These are phyloP conservation scores for Apiotrichum gracile DNA, from an alignment of 1,284 basidiomycete species.

Conservation along the genomic window DNA sequence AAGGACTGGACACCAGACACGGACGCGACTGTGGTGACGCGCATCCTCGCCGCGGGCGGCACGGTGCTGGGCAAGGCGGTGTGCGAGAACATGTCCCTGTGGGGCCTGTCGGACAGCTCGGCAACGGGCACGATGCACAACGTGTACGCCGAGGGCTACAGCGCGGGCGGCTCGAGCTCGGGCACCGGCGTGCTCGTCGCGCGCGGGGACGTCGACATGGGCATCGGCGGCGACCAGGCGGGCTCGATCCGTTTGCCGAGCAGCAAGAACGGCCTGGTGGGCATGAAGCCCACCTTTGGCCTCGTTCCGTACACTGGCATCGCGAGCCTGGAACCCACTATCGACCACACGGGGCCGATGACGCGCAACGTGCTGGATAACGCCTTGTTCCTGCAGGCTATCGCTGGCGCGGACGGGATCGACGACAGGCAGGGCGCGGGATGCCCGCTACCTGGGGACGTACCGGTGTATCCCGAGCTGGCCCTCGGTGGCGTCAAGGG, in stretches of 20 bases:
- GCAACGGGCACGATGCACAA: conserved; percentile 47
- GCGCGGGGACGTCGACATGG: conserved; percentile 49
- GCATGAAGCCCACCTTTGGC: conserved; percentile 53
- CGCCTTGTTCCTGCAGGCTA: conserved; percentile 50
- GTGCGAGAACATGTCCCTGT: conserved; percentile 36
- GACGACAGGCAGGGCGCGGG: conserved; percentile 52
- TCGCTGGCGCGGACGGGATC: conserved; percentile 52
- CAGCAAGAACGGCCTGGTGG: conserved; percentile 51
- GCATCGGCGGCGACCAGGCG: conserved; percentile 53
- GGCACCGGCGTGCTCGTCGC: conserved; percentile 52
- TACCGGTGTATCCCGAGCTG: conserved; percentile 47
- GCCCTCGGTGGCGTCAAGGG: conserved; percentile 14
- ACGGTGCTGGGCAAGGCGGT: conserved; percentile 49
- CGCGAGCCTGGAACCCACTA: conserved; percentile 47
- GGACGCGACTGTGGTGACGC: conserved; percentile 51
- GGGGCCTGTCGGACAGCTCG: conserved; percentile 18
- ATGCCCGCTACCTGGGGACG: conserved; percentile 45
- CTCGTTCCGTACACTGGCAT: conserved; percentile 54
- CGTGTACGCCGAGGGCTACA: conserved; percentile 50
- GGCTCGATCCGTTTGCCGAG: conserved; percentile 51
- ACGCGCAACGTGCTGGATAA: conserved; percentile 49
- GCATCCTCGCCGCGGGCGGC: conserved; percentile 51
- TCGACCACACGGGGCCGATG: conserved; percentile 47
- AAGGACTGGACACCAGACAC: conserved; percentile 30
- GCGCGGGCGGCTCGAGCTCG: conserved; percentile 50